Evolutionary conservation across 1,139 yeast species (phyloP).

Genomic region (Pneumocystis canis): DNA sequence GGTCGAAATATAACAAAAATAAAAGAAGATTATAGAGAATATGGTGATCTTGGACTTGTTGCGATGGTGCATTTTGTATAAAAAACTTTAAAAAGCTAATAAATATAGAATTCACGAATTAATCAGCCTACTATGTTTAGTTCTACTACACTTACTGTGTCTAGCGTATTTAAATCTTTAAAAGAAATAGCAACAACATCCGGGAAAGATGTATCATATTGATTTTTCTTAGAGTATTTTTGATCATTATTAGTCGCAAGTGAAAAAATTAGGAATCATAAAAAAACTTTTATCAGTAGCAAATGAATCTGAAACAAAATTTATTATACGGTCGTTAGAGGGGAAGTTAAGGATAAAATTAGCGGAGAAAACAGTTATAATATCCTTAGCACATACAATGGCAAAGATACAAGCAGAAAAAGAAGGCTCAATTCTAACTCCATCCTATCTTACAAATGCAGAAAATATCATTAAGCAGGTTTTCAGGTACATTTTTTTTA

Average conservation of each 20-base stretch:
- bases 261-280: constrained; percentile 58
- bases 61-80: constrained; percentile 29
- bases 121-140: constrained; percentile 89
- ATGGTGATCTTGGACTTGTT: constrained; percentile 82
- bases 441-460: constrained; percentile 6
- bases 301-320: constrained; percentile 79
- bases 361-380: constrained; percentile 82
- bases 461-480: constrained; percentile 39
- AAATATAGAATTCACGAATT: constrained; percentile 47
- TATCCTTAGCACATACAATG: constrained; percentile 73
- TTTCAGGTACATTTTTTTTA: constrained; percentile 63
- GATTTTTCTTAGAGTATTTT: background rate
- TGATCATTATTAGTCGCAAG: constrained; percentile 44
- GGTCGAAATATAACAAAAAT: constrained; percentile 64
- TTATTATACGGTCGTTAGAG: constrained; percentile 73
- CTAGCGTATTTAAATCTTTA: constrained; percentile 56
- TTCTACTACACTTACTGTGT: constrained; percentile 64
- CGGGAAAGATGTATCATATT: constrained; percentile 34
- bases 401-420: constrained; percentile 38
- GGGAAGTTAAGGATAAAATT: constrained; percentile 86
- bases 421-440: constrained; percentile 11
- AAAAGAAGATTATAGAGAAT: constrained; percentile 56
- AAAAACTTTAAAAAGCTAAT: background rate
- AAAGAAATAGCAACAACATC: constrained; percentile 62
- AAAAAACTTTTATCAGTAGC: constrained; percentile 78